Evolutionary conservation across 2,329 filamentous ascomycete species (phyloP), one percentile per base, ranked within the genome.

Genomic region (Cercospora sp.): DNA sequence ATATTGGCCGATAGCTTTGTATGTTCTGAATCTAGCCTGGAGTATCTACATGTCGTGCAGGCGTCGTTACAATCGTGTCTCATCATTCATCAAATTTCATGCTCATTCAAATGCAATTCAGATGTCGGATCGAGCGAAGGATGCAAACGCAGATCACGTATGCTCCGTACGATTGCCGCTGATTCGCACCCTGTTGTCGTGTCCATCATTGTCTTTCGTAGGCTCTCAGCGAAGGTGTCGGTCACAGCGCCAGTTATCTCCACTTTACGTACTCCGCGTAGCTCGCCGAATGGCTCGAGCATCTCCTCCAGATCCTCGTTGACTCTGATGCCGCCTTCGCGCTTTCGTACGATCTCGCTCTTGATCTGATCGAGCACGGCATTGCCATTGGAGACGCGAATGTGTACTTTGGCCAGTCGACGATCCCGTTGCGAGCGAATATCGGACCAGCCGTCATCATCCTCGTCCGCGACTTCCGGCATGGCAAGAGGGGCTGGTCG

Each of bases 201-300:
- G 28, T 70, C 69, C 66, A 68, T 74, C 79, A 82, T 79, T 49
- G 73, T 76, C 43, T 66, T 70, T 66, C 78, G 77, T 57, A 83
- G 68, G 26, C 62, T 70, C 21, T 72, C 69, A 5, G 77, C 79
- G 69, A 80, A 83, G 18, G 75, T 77, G 21, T 78, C 74, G 37
- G 76, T 79, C 5, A 83, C 80, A 1, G 77, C 74, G 21, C 82
- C 82, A 13, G 74, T 78, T 12, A 83, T 74, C 13, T 73, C 69
- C 3, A 76, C 77, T 24, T 79, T 75, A 5, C 79, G 74, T 5
- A 82, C 79, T 0, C 77, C 79, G 53, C 73, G 70, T 28, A 84
- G 69, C 61, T 74, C 69, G 28, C 74, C 74, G 43, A 84, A 80
- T 1, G 82, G 82, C 66, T 81, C 78, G 3, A 84, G 73, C 61